phyloP scores from a whole-genome alignment of 2,329 filamentous ascomycete genomes.

The Botrytis squamosa region DNA sequence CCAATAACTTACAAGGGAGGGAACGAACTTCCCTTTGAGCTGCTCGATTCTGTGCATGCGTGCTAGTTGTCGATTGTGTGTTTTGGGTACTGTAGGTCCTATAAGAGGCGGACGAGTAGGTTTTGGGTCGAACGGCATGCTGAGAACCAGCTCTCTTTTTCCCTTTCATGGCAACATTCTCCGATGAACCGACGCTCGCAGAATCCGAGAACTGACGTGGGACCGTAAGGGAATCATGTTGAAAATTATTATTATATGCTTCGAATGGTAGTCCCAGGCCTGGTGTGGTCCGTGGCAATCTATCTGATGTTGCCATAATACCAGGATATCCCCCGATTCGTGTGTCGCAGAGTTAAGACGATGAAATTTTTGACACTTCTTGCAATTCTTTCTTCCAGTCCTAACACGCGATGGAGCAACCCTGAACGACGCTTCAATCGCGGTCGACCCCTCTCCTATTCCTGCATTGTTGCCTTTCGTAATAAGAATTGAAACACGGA shows the following conservation, averaged over 20 bases:
- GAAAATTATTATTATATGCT: slow-evolving; percentile 29
- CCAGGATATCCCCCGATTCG: slow-evolving; percentile 14
- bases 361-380: neutral
- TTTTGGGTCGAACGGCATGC: slow-evolving; percentile 27
- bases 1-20: slow-evolving; percentile 35
- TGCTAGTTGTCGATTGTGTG: slow-evolving; percentile 33
- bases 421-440: slow-evolving; percentile 20
- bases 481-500: neutral
- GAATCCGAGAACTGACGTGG: slow-evolving; percentile 29
- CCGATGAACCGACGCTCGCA: slow-evolving; percentile 29
- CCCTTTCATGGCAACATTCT: slow-evolving; percentile 29
- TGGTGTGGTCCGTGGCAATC: slow-evolving; percentile 23
- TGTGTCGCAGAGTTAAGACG: slow-evolving; percentile 6
- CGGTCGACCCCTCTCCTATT: slow-evolving; percentile 13
- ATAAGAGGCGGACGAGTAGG: slow-evolving; percentile 33
- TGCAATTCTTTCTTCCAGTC: slow-evolving; percentile 4
- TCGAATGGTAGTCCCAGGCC: slow-evolving; percentile 29
- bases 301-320: slow-evolving; percentile 26
- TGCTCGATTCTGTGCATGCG: slow-evolving; percentile 28
- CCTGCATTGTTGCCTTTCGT: slow-evolving; percentile 2
- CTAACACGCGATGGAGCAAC: slow-evolving; percentile 21
- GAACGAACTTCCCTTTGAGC: slow-evolving; percentile 35
- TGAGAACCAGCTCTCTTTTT: slow-evolving; percentile 26
- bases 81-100: slow-evolving; percentile 24
- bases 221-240: slow-evolving; percentile 29